These are phyloP conservation scores for Cercis canadensis DNA, from an alignment of 306 rosid genomes.

Conservation along the genomic window DNA sequence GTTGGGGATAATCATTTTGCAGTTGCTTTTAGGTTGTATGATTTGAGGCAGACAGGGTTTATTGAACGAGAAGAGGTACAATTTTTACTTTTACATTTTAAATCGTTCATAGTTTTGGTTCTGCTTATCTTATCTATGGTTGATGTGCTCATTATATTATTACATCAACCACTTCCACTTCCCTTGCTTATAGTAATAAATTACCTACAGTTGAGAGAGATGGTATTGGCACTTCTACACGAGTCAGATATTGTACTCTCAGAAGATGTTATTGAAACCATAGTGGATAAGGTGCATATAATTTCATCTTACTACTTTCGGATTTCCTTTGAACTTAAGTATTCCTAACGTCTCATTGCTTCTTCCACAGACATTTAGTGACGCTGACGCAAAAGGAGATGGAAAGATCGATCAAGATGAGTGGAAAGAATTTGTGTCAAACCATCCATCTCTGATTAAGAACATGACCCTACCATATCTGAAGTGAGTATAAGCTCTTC, in stretches of 20 bases:
- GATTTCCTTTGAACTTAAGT: slow-evolving; percentile 22
- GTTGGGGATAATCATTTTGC: slow-evolving; percentile 50
- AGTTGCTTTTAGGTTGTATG: slow-evolving; percentile 89
- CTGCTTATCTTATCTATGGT: not conserved
- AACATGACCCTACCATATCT: slow-evolving; percentile 91
- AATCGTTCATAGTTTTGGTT: not conserved
- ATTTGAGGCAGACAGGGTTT: slow-evolving; percentile 80
- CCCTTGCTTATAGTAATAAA: slow-evolving; percentile 19
- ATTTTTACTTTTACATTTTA: not conserved
- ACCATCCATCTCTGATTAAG: slow-evolving; percentile 79
- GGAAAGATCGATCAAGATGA: slow-evolving; percentile 91
- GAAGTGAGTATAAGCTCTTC: slow-evolving; percentile 55
- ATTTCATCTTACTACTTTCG: not conserved
- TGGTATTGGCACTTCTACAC: slow-evolving; percentile 81
- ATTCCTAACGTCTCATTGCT: slow-evolving; percentile 8
- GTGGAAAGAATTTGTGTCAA: slow-evolving; percentile 82
- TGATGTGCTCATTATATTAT: slow-evolving; percentile 1
- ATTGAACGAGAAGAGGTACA: slow-evolving; percentile 85
- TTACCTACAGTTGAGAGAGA: slow-evolving; percentile 76
- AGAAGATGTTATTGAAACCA: slow-evolving; percentile 71
- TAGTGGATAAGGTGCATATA: slow-evolving; percentile 76
- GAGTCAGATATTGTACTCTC: slow-evolving; percentile 87
- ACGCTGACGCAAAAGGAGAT: slow-evolving; percentile 81
- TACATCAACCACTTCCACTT: not conserved
- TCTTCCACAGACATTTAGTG: slow-evolving; percentile 67